Base-by-base conservation (phyloP, 768 basidiomycete species). In the Dioszegia aurantiaca region DNA sequence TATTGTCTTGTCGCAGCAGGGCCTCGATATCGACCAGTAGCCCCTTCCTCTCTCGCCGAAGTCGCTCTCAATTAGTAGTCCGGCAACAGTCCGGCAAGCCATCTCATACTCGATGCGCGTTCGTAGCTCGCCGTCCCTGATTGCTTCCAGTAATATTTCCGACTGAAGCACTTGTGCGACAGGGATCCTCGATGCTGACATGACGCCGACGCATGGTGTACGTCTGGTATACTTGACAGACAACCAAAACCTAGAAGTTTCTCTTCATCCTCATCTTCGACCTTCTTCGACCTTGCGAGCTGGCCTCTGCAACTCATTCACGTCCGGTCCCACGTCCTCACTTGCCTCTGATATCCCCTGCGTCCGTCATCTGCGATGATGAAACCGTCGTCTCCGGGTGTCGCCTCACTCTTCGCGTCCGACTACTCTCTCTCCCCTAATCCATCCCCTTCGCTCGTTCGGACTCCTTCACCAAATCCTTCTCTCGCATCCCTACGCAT, bases 371-470 rank as follows among this genome's bases (percentile, higher is more conserved):
- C 23, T 40, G 3, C 41, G 39, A 55, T 55, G 54, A 19, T 54
- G 23, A 56, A 58, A 31, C 46, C 61, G 11, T 17, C 53, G 10
- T 60, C 58, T 3, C 59, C 59, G 4, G 14, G 46, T 39, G 37
- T n/a, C 28, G 51, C 51, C 19, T 70, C 69, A 4, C 64, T 74
- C 14, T 74, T 74, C 56, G 68, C 69, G 11, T 68, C 63, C 19
- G 67, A 74, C 56, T 73, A 73, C 56, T 69, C 72, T 3, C 62
- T 73, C 26, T 64, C 68, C 17, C 56, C 43, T 42, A 46, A 31
- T 37, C 43, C 24, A 45, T 62, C 33, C 43, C 64, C 56, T 12
- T 30, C 55, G n/a, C 12, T 28, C 30, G 23, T 9, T 24, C 30
- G 56, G 6, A 24, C 17, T n/a, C 21, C 44, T 52, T 40, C 41